Conservation (phyloP, 2,329 filamentous ascomycete genomes). For the Rosellinia necatrix region DNA sequence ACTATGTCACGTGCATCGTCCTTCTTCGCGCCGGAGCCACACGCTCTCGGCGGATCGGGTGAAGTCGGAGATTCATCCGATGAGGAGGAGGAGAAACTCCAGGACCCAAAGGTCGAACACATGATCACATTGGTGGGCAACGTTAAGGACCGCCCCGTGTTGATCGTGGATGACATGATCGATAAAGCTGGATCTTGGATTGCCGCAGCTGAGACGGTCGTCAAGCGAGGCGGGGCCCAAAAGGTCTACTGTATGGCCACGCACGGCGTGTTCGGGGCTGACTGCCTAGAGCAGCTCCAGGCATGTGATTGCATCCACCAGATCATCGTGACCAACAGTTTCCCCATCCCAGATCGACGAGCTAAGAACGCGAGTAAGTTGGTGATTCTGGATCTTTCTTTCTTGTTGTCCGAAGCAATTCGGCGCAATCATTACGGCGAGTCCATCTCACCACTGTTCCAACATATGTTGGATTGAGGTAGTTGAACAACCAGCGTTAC, state of each 20-base stretch:
- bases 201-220: conserved; percentile 92
- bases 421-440: conserved; percentile 96
- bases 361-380: conserved; percentile 77
- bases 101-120: conserved; percentile 81
- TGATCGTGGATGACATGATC: conserved; percentile 99
- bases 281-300: conserved; percentile 88
- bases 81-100: conserved; percentile 89
- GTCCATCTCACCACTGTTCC: conserved; percentile 72
- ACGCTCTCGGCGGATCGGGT: conserved; percentile 80
- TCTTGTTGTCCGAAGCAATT: conserved; percentile 88
- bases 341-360: conserved; percentile 82
- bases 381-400: conserved; percentile 85
- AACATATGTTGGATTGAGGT: conserved; percentile 63
- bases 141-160: conserved; percentile 83
- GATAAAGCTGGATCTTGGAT: conserved; percentile 98
- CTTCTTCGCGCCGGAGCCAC: conserved; percentile 71
- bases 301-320: conserved; percentile 90
- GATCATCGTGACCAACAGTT: conserved; percentile 96
- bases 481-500: conserved; percentile 9
- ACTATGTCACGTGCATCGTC: conserved; percentile 77
- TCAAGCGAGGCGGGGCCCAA: conserved; percentile 88
- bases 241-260: conserved; percentile 98
- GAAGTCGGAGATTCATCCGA: conserved; percentile 85
- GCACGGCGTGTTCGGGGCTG: conserved; percentile 89
- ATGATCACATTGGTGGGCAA: conserved; percentile 98